Conservation (phyloP, 116 monocot species). For the Thalassia testudinum region DNA sequence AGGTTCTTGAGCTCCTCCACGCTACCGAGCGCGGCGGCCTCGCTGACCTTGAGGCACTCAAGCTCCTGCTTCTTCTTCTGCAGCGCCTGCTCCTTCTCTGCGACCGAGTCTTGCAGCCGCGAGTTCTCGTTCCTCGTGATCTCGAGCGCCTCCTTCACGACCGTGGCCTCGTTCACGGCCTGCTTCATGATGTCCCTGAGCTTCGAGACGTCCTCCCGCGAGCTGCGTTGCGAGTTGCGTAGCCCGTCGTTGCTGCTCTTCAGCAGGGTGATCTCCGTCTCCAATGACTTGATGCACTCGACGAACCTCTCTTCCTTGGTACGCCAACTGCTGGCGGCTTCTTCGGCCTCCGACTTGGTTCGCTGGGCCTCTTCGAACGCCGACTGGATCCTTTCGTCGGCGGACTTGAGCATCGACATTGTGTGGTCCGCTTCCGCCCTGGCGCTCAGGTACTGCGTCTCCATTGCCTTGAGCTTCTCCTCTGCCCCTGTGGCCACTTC, state of each 20-base stretch:
- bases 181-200: no score
- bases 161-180: constrained; percentile 57
- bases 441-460: constrained; percentile 18
- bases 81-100: no score
- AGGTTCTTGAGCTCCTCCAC: no score
- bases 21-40: no score
- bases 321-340: constrained; percentile 26
- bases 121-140: constrained; percentile 54
- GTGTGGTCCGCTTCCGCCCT: constrained; percentile 15
- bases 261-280: constrained; percentile 33
- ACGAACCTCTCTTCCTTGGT: no score
- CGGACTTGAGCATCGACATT: constrained; percentile 9
- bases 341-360: constrained; percentile 29
- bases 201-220: constrained; percentile 56
- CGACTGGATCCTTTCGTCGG: constrained; percentile 17
- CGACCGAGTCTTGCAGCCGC: constrained; percentile 31
- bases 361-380: constrained; percentile 16
- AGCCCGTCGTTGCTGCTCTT: constrained; percentile 38
- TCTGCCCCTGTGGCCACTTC: constrained; percentile 40
- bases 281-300: constrained; percentile 39
- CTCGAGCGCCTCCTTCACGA: constrained; percentile 61
- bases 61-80: no score
- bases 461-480: no score
- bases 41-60: no score
- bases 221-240: constrained; percentile 21